Base-by-base conservation (phyloP, 2,329 filamentous ascomycete species). In the Xylariales sp. region DNA sequence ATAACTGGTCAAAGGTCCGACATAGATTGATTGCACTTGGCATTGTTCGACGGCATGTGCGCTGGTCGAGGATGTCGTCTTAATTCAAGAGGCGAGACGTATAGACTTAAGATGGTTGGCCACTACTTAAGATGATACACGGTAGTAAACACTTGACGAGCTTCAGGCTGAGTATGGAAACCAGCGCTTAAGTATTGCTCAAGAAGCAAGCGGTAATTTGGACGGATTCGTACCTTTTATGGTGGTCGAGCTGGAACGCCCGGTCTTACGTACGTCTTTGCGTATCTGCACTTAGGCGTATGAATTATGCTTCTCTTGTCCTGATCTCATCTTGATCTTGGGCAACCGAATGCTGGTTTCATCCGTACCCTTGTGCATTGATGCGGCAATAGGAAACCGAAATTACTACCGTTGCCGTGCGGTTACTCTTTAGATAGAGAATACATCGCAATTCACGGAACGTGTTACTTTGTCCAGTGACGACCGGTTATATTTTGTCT, bases 41-140 rank as follows among this genome's bases (percentile, higher is more conserved):
- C 50, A 59, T 50, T 56, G 49, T 52, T 56, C 58, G 59, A 63
- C 61, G 61, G 60, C 60, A 65, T 61, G 58, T 61, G 59, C 61
- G 61, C 64, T 60, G 59, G 62, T 61, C 62, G 57, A 60, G 57
- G 53, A 58, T 62, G 62, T 59, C 61, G 62, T 64, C 59, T 52
- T 66, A 67, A 68, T 61, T 62, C 39, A 21, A 33, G 29, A 38
- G 22, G 27, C 9, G 41, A 24, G 38, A 31, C 16, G 27, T 39
- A 18, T 21, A 40, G 9, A 32, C 14, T n/a, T n/a, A n/a, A 32
- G 18, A 40, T 24, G 25, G 28, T 9, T 32, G 5, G 38, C 38
- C 38, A 40, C 38, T 24, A 20, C 19, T 15, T 22, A 25, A 38
- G 29, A 19, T 40, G 38, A 29, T 40, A 40, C 28, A 40, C n/a